Base-by-base conservation (phyloP, 768 basidiomycete species). In the Collybia mongolica region DNA sequence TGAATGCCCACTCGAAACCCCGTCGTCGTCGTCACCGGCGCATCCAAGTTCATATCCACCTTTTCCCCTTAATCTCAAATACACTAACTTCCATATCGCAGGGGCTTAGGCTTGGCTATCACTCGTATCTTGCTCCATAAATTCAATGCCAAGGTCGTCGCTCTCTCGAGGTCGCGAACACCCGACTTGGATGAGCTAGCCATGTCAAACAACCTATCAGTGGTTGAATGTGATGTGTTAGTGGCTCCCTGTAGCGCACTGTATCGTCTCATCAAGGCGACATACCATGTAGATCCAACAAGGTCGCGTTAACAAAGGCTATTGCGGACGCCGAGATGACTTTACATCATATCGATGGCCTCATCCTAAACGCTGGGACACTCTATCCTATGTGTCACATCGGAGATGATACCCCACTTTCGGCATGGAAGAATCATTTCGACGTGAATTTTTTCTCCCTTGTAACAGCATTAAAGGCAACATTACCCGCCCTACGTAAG, bases 381-480 rank as follows among this genome's bases (percentile, higher is more conserved):
- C 66, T 94, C 19, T 82, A 86, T 37, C 90, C 92, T 15, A 58
- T 93, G 19, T 78, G 82, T 49, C 75, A 73, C 35, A 79, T 89
- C 46, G 74, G 67, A 14, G 77, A 80, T 40, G 67, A 72, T 29
- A 72, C 75, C 7, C 64, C 76, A 14, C 55, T 87, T 35, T 74
- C 80, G 46, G 68, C 70, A 18, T 92, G 90, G 90, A 86, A 80
- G 61, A 59, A 64, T 19, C 79, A 84, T 60, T 92, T 96, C 62
- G 87, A 94, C 57, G 75, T 90, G 68, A 96, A 95, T 67, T 86
- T 96, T 67, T 91, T 93, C 71, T 90, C 93, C 1, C 75, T 91
- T 17, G 71, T 96, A 39, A 78, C 82, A 28, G 79, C 89, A 19
- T 59, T 94, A 26, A 79, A 85, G 56, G 75, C 77, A 9, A 71